Evolutionary conservation across 805 yeast species (phyloP), one percentile per base, ranked within the genome.

Genomic region (Yamadazyma nakazawae): DNA sequence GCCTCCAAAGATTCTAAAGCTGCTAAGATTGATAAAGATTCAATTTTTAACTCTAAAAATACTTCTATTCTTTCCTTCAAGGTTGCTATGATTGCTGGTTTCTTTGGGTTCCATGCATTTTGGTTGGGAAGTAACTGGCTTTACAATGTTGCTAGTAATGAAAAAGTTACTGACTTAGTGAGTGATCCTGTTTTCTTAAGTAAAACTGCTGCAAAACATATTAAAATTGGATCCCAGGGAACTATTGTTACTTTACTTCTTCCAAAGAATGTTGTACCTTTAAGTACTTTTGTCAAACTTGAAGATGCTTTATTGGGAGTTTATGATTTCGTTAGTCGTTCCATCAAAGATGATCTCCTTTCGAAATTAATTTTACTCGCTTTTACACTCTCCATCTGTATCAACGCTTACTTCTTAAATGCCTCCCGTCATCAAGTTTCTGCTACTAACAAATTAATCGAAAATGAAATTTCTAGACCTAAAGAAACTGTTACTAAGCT

Each of bases 321-420:
- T 14, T 66, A 85, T 42, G 80, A 78, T 35, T 73, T 72, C 42
- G 64, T 90, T 51, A 82, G 88, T 49, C 61, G 60, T 47, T 87
- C 91, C 16, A 84, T 91, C 46, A 80, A 85, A 56, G 97, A 91
- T 64, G 85, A 84, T 45, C 70, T 88, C 51, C 78, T 90, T 54
- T 82, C 94, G 51, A 91, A 91, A 62, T 79, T 83, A 52, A 73
- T 90, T 43, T 78, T 91, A 38, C 74, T 86, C 51, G 82, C 81
- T 10, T 80, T 91, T 50, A 82, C 85, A 21, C 69, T 88, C 53
- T 86, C 96, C 54, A 78, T 88, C 46, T 82, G 85, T 5, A 82
- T 88, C 53, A 94, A 94, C 63, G 81, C 86, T 42, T 92, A 91
- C 64, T 75, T 94, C 54, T 77, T 92, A 63, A 88, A 89, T 58